Evolutionary conservation across 1,284 basidiomycete species (phyloP).

Genomic region (Inonotus obliquus): DNA sequence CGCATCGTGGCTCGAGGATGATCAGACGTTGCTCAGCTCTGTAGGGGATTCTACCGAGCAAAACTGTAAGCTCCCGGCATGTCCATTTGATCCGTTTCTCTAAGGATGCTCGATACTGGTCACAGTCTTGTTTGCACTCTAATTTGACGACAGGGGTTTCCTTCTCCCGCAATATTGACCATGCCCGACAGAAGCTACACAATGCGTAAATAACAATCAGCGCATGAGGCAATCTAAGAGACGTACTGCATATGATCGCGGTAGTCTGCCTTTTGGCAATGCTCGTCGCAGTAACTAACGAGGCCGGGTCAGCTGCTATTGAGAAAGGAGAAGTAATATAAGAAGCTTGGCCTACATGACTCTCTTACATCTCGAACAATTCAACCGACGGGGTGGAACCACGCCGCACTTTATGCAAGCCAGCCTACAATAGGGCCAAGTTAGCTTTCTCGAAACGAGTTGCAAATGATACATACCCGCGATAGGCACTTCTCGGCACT

Average conservation of each 20-base stretch:
- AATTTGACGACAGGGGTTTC: not conserved
- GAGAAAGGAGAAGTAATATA: not conserved
- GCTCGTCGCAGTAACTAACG: constrained; percentile 1
- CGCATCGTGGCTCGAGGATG: not conserved
- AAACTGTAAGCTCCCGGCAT: not conserved
- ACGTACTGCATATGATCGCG: constrained; percentile 3
- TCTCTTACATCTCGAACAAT: constrained; percentile 3
- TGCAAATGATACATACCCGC: not conserved
- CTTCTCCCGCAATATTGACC: not conserved
- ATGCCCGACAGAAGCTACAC: not conserved
- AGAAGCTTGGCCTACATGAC: not conserved
- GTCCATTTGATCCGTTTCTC: not conserved
- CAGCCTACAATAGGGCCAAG: not conserved
- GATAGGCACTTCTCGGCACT: not conserved
- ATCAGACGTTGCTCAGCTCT: not conserved
- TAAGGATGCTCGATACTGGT: not conserved
- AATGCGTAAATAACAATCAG: not conserved
- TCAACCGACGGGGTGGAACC: not conserved
- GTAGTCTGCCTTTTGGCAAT: constrained; percentile 1
- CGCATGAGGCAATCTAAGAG: not conserved
- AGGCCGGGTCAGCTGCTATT: not conserved
- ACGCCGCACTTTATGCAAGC: not conserved
- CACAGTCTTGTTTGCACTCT: not conserved
- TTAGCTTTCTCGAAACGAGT: not conserved
- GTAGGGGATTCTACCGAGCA: not conserved